Conservation (phyloP, 257 asterid species). For the Euphrasia confusa region DNA sequence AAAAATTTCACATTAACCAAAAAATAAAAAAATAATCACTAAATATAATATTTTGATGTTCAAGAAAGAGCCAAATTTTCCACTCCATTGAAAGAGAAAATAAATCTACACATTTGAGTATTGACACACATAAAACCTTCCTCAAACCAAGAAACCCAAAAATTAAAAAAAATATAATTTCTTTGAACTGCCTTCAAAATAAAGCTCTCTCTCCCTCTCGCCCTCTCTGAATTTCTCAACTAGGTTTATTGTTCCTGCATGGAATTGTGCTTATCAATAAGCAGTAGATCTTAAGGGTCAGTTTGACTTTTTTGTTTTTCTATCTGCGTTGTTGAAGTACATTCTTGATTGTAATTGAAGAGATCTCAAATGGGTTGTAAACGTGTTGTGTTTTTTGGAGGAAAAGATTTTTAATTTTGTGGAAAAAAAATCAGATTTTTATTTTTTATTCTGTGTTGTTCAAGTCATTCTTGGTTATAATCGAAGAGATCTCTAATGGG, state of each 20-base stretch:
- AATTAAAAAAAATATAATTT: not conserved
- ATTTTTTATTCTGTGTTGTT: not conserved
- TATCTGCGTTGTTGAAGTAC: not conserved
- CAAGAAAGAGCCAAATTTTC: not conserved
- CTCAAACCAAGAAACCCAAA: not conserved
- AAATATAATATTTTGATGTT: not conserved
- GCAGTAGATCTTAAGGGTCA: constrained; percentile 44
- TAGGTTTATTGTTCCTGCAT: constrained; percentile 14
- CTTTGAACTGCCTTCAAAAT: constrained; percentile 8
- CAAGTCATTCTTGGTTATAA: not conserved
- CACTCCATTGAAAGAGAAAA: not conserved
- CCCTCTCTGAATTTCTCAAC: not conserved
- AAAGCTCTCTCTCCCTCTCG: not conserved
- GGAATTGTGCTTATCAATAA: constrained; percentile 25
- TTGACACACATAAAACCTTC: not conserved
- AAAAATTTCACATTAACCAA: not conserved
- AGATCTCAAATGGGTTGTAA: constrained; percentile 32
- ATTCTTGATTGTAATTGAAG: not conserved
- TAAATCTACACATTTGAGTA: not conserved
- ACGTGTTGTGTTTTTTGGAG: constrained; percentile 12
- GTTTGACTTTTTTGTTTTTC: constrained; percentile 31
- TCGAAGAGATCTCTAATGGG: constrained; percentile 31
- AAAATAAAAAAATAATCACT: not conserved
- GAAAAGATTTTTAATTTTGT: constrained; percentile 15
- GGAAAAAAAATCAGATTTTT: too few relatives aligned